phyloP scores from a whole-genome alignment of 257 asterid genomes.

The Coffea eugenioides region DNA sequence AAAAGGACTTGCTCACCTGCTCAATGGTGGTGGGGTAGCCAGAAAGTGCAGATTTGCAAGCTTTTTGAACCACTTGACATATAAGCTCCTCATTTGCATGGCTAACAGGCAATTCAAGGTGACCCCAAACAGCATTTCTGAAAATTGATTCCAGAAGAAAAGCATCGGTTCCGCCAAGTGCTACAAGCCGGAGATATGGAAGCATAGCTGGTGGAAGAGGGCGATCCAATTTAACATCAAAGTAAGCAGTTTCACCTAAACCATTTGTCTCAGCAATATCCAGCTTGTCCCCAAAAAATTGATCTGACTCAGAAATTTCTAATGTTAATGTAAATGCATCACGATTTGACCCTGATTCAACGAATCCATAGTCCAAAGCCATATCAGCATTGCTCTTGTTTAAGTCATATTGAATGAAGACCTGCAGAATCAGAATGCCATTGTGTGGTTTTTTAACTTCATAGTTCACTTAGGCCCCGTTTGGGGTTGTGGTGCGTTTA shows the following conservation, averaged over 20 bases:
- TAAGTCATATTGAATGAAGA: conserved; percentile 75
- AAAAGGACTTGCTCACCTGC: conserved; percentile 49
- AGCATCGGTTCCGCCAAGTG: conserved; percentile 86
- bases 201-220: conserved; percentile 75
- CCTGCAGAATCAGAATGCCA: conserved; percentile 45
- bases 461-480: not conserved
- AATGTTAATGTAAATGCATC: conserved; percentile 83
- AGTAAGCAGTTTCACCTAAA: conserved; percentile 62
- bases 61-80: conserved; percentile 61
- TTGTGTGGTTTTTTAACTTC: not conserved
- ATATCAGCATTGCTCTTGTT: conserved; percentile 92
- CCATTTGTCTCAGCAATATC: conserved; percentile 84
- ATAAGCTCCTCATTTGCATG: conserved; percentile 85
- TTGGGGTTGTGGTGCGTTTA: too few relatives aligned
- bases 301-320: conserved; percentile 73
- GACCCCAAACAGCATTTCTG: conserved; percentile 73
- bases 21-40: conserved; percentile 80
- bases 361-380: conserved; percentile 94
- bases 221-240: conserved; percentile 71
- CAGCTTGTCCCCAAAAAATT: conserved; percentile 67
- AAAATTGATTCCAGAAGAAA: conserved; percentile 82
- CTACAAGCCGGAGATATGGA: conserved; percentile 67
- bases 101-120: conserved; percentile 75
- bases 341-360: conserved; percentile 56
- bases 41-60: conserved; percentile 76